Percentiles rank a stretch among this genome's conserved stretches.
phyloP scores from a whole-genome alignment of 257 asterid species.

The Fraxinus anomala region DNA sequence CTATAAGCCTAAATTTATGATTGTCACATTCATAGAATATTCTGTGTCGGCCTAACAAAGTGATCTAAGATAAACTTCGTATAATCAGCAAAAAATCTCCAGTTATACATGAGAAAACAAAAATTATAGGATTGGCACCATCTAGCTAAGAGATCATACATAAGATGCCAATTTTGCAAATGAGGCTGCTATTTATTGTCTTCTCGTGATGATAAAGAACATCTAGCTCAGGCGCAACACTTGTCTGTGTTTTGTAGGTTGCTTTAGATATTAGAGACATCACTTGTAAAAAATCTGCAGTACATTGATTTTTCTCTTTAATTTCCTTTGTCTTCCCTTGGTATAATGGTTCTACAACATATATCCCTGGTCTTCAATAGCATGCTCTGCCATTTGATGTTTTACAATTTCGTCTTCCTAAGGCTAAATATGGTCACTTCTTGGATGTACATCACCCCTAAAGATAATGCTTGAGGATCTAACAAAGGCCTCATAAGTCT shows the following conservation, averaged over 20 bases:
- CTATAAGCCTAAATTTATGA: not conserved
- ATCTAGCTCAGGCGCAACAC: not conserved
- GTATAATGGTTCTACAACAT: not conserved
- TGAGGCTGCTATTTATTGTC: conserved; percentile 19
- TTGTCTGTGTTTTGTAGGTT: not conserved
- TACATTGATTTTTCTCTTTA: not conserved
- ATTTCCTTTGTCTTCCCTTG: not conserved
- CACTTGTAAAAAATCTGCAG: conserved; percentile 32
- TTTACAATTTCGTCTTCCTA: not conserved
- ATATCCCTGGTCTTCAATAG: not conserved
- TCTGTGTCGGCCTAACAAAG: not conserved
- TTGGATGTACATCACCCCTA: not conserved
- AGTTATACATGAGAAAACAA: not conserved
- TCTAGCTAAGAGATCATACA: no score
- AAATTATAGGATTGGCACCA: not conserved
- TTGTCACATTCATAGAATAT: not conserved
- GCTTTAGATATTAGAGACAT: conserved; percentile 22
- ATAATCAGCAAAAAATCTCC: no score
- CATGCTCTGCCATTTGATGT: not conserved
- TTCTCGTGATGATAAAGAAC: not conserved
- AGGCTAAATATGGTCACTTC: not conserved
- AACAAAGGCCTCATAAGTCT: not conserved
- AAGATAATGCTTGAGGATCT: not conserved
- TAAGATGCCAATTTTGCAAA: not conserved
- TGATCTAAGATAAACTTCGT: not conserved